Base-by-base conservation (phyloP, 2,329 filamentous ascomycete species). In the Cercospora beticola region DNA sequence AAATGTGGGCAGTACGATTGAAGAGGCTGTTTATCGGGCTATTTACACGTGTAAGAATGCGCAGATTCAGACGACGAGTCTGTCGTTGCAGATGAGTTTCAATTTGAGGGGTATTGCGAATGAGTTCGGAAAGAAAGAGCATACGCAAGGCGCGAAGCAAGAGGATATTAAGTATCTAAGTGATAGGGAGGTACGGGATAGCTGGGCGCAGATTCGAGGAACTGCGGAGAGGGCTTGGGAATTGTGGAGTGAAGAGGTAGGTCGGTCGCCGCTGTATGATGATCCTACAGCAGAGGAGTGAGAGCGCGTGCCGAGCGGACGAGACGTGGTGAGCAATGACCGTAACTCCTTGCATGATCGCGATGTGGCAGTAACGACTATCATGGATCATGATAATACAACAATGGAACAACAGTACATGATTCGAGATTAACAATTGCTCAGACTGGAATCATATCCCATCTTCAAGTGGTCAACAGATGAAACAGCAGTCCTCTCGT, bases 1-100 rank as follows among this genome's bases (percentile, higher is more conserved):
- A 1, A 81, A 79, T 10, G 74, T 80, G 0, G 82, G 81, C 0
- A 73, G 75, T 2, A 77, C 78, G 8, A 81, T 84, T 65, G 79
- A 83, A 71, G 81, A 83, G 70, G 81, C 79, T 0, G 82, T 84
- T 0, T 83, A 80, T 68, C 79, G 82, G 64, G 79, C 82, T 1
- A 79, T 83, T 21, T 84, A 81, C 71, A 83, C 81, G 1, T 76
- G 73, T 62, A 68, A 70, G 3, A 79, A 79, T 46, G 82, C 83
- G 1, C 77, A 79, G 59, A 74, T 80, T 7, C 82, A 83, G 67
- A 82, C 78, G 1, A 75, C 76, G 0, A 81, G 81, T 2, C 21
- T 78, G 72, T 56, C 78, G 33, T 73, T 79, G 74, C 78, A 79
- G 59, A 78, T 79, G 1, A 74, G 77, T 26, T 77, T 76, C 7